These are phyloP conservation scores for Fraxinus excelsior DNA, from an alignment of 257 asterid species.

Conservation along the genomic window DNA sequence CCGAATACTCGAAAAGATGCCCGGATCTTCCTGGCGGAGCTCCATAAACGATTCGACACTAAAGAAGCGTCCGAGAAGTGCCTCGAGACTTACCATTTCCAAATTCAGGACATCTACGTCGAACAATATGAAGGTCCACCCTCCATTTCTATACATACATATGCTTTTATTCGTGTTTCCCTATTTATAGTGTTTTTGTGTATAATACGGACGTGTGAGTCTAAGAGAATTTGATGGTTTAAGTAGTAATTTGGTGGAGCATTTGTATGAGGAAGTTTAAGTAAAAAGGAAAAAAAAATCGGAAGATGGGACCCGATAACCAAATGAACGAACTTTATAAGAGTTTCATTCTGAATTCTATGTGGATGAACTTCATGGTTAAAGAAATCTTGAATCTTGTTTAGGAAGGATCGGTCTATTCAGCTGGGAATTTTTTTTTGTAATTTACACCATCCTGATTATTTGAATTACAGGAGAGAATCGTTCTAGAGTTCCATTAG, in stretches of 20 bases:
- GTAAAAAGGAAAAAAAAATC: too few species aligned
- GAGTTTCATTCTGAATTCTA: neutral
- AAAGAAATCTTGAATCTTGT: neutral
- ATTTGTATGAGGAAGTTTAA: too few species aligned
- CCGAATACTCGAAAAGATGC: slow-evolving; percentile 78
- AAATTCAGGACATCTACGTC: slow-evolving; percentile 73
- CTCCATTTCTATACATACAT: slow-evolving; percentile 2
- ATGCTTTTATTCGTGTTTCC: neutral
- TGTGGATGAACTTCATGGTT: neutral
- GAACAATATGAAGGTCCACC: slow-evolving; percentile 76
- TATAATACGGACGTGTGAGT: neutral
- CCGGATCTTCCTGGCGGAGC: slow-evolving; percentile 81
- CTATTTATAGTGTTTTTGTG: neutral
- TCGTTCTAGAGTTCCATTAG: neutral
- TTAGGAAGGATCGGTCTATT: neutral
- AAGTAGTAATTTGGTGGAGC: too few species aligned
- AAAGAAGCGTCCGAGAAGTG: slow-evolving; percentile 65
- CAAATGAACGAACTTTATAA: neutral
- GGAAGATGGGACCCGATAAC: neutral
- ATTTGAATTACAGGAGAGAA: neutral
- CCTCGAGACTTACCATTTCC: slow-evolving; percentile 76
- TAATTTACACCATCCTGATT: neutral
- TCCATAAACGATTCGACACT: slow-evolving; percentile 63
- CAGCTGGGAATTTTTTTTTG: neutral
- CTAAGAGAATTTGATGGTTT: neutral